Percentiles rank a stretch among this genome's conserved stretches.
Evolutionary conservation across 2,329 filamentous ascomycete species (phyloP).

Genomic region (Claviceps monticola): DNA sequence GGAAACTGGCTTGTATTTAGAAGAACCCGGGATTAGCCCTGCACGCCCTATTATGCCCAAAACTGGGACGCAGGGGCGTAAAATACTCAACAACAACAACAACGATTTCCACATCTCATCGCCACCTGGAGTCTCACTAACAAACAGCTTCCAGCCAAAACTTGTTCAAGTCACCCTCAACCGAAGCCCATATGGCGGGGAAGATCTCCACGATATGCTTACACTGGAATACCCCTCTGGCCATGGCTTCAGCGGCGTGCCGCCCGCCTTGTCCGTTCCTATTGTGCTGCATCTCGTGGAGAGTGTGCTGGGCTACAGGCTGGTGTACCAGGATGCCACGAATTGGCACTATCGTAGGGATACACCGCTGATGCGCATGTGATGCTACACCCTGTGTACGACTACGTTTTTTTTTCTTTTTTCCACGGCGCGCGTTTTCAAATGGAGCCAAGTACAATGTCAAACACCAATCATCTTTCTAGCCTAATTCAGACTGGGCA

Average conservation of each 20-base stretch:
- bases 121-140: no score
- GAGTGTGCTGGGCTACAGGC: constrained; percentile 29
- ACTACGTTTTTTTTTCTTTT: no score
- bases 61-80: no score
- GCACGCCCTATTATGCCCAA: no score
- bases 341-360: constrained; percentile 16
- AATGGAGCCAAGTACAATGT: no score
- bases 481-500: no score
- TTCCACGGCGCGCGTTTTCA: no score
- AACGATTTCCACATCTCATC: no score
- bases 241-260: constrained; percentile 15
- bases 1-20: no score
- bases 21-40: no score
- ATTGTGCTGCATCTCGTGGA: constrained; percentile 32
- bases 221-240: constrained; percentile 21
- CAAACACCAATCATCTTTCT: no score
- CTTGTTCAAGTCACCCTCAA: constrained; percentile 27
- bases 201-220: constrained; percentile 29
- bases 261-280: constrained; percentile 24
- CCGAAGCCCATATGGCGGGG: constrained; percentile 30
- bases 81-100: no score
- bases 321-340: constrained; percentile 10
- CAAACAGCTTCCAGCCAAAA: constrained; percentile 21
- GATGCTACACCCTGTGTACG: not conserved
- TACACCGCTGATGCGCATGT: not conserved